Evolutionary conservation across 352 stramenopile species (phyloP).

Genomic region (Pythium dissimile): DNA sequence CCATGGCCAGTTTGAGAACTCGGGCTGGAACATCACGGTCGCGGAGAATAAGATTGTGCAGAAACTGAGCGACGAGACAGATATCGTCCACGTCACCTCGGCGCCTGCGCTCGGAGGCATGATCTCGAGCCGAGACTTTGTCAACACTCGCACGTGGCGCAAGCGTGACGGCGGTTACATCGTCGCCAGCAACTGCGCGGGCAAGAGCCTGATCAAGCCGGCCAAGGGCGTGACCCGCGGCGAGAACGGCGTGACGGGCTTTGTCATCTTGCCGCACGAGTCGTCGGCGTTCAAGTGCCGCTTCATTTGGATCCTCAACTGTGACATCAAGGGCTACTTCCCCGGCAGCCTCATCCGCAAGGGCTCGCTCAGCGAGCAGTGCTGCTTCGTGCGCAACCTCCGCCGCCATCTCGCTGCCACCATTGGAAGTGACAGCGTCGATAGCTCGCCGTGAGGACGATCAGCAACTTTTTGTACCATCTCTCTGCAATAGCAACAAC

Average conservation of each 20-base stretch:
- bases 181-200: conserved; percentile 56
- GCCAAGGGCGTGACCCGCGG: conserved; percentile 72
- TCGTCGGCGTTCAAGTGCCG: conserved; percentile 73
- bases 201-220: conserved; percentile 66
- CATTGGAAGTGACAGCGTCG: conserved; percentile 31
- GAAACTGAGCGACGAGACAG: conserved; percentile 62
- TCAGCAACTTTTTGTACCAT: background rate
- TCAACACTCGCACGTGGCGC: conserved; percentile 73
- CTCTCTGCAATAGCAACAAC: background rate
- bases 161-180: conserved; percentile 74
- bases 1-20: conserved; percentile 71
- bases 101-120: conserved; percentile 64
- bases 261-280: conserved; percentile 71
- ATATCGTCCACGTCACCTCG: conserved; percentile 68
- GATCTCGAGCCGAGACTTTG: conserved; percentile 80
- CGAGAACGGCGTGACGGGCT: conserved; percentile 72
- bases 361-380: conserved; percentile 72
- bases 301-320: conserved; percentile 82
- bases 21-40: conserved; percentile 75
- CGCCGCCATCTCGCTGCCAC: conserved; percentile 61
- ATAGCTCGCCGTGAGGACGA: conserved; percentile 6
- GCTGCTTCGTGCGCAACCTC: conserved; percentile 78
- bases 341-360: conserved; percentile 75
- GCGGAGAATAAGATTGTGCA: conserved; percentile 75
- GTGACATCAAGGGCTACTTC: conserved; percentile 86